These are phyloP conservation scores for Quercus robur DNA, from an alignment of 306 rosid genomes.

Conservation along the genomic window DNA sequence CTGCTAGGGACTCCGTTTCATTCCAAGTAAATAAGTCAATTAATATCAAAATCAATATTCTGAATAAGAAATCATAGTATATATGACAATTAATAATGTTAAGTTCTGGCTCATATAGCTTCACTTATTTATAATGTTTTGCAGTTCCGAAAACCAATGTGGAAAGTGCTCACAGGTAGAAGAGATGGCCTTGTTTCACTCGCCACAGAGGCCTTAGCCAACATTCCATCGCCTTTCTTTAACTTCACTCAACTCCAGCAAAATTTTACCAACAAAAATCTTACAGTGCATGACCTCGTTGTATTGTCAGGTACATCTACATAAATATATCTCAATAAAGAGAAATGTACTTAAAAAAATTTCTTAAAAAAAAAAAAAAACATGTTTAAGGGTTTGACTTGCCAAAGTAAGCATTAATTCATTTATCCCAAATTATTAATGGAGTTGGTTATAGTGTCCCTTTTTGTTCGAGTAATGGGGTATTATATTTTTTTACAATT, in stretches of 20 bases:
- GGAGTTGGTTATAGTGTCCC: background rate
- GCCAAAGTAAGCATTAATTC: background rate
- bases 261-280: constrained; percentile 29
- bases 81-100: too few species aligned
- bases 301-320: constrained; percentile 45
- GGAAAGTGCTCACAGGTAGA: constrained; percentile 68
- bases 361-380: too few species aligned
- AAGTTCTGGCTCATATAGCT: background rate
- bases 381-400: background rate
- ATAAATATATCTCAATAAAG: background rate
- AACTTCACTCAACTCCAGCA: constrained; percentile 42
- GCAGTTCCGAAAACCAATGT: constrained; percentile 31
- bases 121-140: background rate
- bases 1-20: constrained; percentile 53
- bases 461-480: too few species aligned
- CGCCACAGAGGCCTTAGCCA: constrained; percentile 13
- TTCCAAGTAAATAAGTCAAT: constrained; percentile 21
- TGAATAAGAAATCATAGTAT: background rate
- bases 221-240: constrained; percentile 43
- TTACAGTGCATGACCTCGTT: constrained; percentile 46
- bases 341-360: too few species aligned
- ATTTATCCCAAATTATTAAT: background rate
- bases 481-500: too few species aligned
- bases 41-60: background rate
- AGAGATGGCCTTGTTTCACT: constrained; percentile 54